Conservation (phyloP, 768 basidiomycete species). For the Pilatotrama ljubarskyi region DNA sequence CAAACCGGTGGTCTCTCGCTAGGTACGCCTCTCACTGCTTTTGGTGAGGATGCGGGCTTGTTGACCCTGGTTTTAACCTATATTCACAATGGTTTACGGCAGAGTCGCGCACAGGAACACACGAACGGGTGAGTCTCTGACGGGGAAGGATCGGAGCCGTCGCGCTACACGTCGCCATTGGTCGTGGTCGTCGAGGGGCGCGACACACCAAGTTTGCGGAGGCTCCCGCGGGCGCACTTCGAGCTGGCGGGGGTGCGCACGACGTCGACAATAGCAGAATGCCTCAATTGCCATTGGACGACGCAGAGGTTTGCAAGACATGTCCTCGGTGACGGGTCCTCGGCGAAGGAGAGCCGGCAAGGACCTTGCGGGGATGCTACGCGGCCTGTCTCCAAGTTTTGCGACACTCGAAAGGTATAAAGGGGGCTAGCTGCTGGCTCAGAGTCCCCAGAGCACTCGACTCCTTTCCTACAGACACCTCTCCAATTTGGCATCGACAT, state of each 20-base stretch:
- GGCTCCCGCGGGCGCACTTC: background rate
- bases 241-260: background rate
- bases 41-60: background rate
- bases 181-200: background rate
- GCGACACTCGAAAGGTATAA: constrained; percentile 3
- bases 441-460: constrained; percentile 9
- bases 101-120: background rate
- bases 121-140: background rate
- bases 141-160: background rate
- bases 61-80: background rate
- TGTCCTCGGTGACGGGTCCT: background rate
- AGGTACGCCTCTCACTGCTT: constrained; percentile 8
- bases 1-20: background rate
- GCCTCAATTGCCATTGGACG: background rate
- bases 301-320: background rate
- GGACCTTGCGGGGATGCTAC: background rate
- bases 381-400: background rate
- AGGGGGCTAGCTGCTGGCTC: background rate
- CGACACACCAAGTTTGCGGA: constrained; percentile 8
- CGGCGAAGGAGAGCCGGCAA: background rate
- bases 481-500: constrained; percentile 14
- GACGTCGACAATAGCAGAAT: background rate
- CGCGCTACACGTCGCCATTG: background rate
- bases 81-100: constrained; percentile 11
- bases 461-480: background rate